These are phyloP conservation scores for Butyriboletus appendiculatus DNA, from an alignment of 1,284 basidiomycete species.

Conservation along the genomic window DNA sequence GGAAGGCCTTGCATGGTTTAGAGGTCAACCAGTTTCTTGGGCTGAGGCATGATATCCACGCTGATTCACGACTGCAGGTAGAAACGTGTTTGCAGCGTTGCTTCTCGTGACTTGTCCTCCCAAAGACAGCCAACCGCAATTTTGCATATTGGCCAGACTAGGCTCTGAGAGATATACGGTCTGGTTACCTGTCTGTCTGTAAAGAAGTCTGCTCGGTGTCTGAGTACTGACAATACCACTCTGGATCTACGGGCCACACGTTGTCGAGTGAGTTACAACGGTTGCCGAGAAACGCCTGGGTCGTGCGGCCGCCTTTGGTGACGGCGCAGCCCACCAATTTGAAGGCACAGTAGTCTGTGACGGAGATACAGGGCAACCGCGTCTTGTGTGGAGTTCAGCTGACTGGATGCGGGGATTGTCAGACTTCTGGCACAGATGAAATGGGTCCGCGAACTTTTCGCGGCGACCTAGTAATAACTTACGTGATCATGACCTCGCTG, in stretches of 20 bases:
- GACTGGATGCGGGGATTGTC: too few relatives aligned
- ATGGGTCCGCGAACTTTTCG: not conserved
- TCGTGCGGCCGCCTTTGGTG: conserved; percentile 7
- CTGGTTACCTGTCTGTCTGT: not conserved
- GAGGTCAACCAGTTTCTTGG: conserved; percentile 24
- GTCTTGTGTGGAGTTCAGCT: too few relatives aligned
- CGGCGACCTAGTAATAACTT: too few relatives aligned
- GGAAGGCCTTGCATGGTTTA: conserved; percentile 36
- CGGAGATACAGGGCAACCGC: conserved; percentile 8
- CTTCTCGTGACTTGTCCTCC: conserved; percentile 12
- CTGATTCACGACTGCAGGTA: conserved; percentile 20
- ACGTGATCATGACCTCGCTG: too few relatives aligned
- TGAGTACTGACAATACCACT: not conserved
- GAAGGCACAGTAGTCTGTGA: not conserved
- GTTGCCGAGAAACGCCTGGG: conserved; percentile 9
- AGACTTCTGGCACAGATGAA: not conserved
- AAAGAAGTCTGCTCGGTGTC: not conserved
- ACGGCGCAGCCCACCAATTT: not conserved
- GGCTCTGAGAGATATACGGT: not conserved
- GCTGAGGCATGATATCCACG: conserved; percentile 23
- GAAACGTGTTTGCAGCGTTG: conserved; percentile 39
- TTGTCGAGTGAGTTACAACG: not conserved
- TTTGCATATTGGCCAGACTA: not conserved
- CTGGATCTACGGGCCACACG: not conserved
- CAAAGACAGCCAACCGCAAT: conserved; percentile 5